phyloP scores from a whole-genome alignment of 2,329 filamentous ascomycete species.

The Clonostachys rosea region DNA sequence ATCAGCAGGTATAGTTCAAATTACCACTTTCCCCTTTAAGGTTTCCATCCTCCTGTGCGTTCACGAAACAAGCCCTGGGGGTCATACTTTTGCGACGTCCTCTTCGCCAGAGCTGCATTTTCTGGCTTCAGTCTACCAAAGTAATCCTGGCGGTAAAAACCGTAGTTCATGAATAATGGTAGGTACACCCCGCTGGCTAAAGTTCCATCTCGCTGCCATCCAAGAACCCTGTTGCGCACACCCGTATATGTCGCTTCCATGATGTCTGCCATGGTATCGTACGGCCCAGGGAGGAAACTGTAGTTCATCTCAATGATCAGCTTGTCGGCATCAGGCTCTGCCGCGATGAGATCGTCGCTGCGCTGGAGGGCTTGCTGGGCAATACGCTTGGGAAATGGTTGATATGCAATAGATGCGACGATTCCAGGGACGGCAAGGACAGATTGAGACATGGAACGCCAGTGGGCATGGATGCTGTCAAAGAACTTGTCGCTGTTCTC shows the following conservation, averaged over 20 bases:
- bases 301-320: constrained; percentile 38
- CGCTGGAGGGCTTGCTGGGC: constrained; percentile 18
- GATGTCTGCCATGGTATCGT: constrained; percentile 13
- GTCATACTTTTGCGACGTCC: constrained; percentile 26
- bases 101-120: constrained; percentile 22
- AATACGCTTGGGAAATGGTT: constrained; percentile 28
- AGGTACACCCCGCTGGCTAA: constrained; percentile 24
- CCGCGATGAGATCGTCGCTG: constrained; percentile 30
- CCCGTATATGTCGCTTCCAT: constrained; percentile 1
- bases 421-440: constrained; percentile 1
- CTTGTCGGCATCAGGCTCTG: constrained; percentile 28
- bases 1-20: too few species aligned
- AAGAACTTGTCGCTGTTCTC: constrained; percentile 17
- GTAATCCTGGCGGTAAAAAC: constrained; percentile 33
- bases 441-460: constrained; percentile 11
- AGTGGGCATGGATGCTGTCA: constrained; percentile 15
- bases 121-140: constrained; percentile 28
- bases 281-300: constrained; percentile 19
- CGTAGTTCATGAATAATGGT: constrained; percentile 37
- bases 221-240: constrained; percentile 8
- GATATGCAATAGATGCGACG: constrained; percentile 27
- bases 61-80: constrained; percentile 26
- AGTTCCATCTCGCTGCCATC: constrained; percentile 18
- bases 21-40: not conserved
- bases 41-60: constrained; percentile 34